phyloP scores from a whole-genome alignment of 352 stramenopile genomes.

The Phytophthora gonapodyides region DNA sequence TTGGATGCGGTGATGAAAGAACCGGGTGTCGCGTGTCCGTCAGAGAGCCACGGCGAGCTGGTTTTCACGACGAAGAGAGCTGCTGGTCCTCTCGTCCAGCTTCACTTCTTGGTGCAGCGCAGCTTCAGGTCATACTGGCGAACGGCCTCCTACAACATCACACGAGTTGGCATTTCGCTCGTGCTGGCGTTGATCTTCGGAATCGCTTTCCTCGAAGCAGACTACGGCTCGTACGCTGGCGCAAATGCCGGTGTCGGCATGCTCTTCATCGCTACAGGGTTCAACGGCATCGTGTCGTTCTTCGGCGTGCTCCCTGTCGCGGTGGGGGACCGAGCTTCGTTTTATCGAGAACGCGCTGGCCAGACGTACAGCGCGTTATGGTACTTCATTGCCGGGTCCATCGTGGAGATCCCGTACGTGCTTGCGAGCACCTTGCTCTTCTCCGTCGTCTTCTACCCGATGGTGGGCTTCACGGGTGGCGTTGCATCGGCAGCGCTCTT shows the following conservation, averaged over 20 bases:
- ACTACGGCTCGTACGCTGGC: conserved; percentile 54
- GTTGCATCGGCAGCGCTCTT: conserved; percentile 37
- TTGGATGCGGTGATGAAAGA: conserved; percentile 32
- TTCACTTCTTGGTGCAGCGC: conserved; percentile 44
- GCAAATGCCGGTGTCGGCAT: conserved; percentile 69
- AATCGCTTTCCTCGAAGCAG: conserved; percentile 60
- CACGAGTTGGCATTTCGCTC: conserved; percentile 63
- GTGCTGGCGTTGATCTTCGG: conserved; percentile 83
- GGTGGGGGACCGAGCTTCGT: conserved; percentile 81
- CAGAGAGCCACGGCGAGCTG: conserved; percentile 27
- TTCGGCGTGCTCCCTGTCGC: conserved; percentile 82
- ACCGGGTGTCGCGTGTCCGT: conserved; percentile 38
- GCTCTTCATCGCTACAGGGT: conserved; percentile 85
- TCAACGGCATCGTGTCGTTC: conserved; percentile 86
- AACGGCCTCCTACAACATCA: conserved; percentile 81
- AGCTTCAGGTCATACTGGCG: conserved; percentile 50
- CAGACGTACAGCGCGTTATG: conserved; percentile 82
- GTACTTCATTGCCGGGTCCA: conserved; percentile 70
- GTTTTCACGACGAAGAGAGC: conserved; percentile 41
- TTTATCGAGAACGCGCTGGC: conserved; percentile 62
- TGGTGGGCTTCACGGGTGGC: conserved; percentile 54
- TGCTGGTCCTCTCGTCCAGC: conserved; percentile 32
- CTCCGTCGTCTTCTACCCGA: conserved; percentile 56
- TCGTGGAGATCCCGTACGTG: conserved; percentile 80
- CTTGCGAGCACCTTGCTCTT: conserved; percentile 47